Conservation (phyloP, 75 land plant genomes). For the Isoetes taiwanensis region DNA sequence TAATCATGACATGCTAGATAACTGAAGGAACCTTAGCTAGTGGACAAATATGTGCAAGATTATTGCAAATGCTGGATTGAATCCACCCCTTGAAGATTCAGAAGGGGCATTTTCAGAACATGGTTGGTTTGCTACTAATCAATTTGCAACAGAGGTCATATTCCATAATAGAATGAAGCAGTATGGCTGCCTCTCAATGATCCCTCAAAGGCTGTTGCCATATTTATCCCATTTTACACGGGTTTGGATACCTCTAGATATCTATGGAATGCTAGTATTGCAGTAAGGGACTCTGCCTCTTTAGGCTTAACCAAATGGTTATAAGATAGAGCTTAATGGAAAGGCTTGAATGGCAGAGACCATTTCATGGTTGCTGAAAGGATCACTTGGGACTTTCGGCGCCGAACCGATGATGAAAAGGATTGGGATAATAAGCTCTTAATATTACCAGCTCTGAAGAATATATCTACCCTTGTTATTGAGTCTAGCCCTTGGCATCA, state of each 20-base stretch:
- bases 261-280: constrained; percentile 60
- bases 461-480: constrained; percentile 87
- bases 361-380: constrained; percentile 94
- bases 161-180: constrained; percentile 88
- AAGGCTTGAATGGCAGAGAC: constrained; percentile 56
- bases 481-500: constrained; percentile 88
- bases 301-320: constrained; percentile 63
- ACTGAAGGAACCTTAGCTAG: constrained; percentile 48
- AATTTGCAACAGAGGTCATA: constrained; percentile 89
- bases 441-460: constrained; percentile 64
- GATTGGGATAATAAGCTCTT: constrained; percentile 98
- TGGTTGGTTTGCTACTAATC: constrained; percentile 92
- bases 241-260: constrained; percentile 79
- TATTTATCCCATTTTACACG: constrained; percentile 92
- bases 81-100: constrained; percentile 60
- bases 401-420: constrained; percentile 44
- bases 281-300: constrained; percentile 56
- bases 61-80: constrained; percentile 70
- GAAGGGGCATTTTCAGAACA: constrained; percentile 59
- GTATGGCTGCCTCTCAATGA: constrained; percentile 84
- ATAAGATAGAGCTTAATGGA: constrained; percentile 54
- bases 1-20: no score
- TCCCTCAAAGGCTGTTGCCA: constrained; percentile 63
- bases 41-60: constrained; percentile 96
- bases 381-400: constrained; percentile 96